Evolutionary conservation across 2,329 filamentous ascomycete genomes (phyloP).

Genomic region (Nannizzia gypsea): DNA sequence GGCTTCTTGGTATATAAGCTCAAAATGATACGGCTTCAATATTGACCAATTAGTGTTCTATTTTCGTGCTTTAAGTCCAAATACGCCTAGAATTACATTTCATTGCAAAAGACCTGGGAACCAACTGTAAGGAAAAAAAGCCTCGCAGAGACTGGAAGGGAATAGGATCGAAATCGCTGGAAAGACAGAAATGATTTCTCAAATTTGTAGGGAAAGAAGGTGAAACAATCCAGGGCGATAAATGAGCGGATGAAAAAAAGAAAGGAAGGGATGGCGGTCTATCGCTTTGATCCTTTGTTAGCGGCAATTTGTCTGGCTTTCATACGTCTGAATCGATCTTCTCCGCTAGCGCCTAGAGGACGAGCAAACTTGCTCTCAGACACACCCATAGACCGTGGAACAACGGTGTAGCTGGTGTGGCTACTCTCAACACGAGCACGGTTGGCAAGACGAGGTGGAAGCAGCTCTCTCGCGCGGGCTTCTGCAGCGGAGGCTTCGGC

Average conservation of each 20-base stretch:
- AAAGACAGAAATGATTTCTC: not conserved
- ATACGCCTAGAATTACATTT: not conserved
- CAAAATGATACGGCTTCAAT: not conserved
- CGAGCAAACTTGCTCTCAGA: conserved; percentile 36
- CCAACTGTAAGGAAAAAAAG: not conserved
- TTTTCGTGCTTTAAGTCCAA: not conserved
- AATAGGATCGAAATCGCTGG: not conserved
- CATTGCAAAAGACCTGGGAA: not conserved
- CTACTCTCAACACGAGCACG: conserved; percentile 48
- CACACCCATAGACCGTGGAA: conserved; percentile 46
- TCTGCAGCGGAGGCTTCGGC: conserved; percentile 35
- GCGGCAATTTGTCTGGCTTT: conserved; percentile 37
- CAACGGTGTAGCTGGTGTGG: conserved; percentile 51
- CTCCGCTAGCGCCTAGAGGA: conserved; percentile 36
- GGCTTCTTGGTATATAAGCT: not conserved
- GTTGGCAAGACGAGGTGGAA: conserved; percentile 43
- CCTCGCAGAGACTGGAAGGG: not conserved
- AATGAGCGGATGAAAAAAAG: not conserved
- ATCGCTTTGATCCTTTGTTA: conserved; percentile 30
- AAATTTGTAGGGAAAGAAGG: not conserved
- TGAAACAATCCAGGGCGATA: not conserved
- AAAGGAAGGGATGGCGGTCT: not conserved
- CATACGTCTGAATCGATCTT: conserved; percentile 39
- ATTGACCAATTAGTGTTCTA: not conserved
- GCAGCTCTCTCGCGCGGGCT: conserved; percentile 41